Evolutionary conservation across 73 alveolate genomes (phyloP).

Genomic region (Breviolum minutum): DNA sequence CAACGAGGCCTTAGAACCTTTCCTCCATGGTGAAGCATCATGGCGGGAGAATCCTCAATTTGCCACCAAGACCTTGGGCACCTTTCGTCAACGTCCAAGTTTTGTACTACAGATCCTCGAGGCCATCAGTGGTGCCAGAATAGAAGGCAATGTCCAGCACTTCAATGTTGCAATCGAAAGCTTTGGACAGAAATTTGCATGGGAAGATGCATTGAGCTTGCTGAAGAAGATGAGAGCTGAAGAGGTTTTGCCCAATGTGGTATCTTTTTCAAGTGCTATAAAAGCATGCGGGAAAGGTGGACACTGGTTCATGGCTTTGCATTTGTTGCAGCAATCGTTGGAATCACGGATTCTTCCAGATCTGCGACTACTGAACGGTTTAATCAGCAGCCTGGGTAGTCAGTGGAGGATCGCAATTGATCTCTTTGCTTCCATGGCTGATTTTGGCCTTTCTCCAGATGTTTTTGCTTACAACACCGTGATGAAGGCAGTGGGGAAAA

Average conservation of each 20-base stretch:
- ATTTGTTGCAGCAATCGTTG: not conserved
- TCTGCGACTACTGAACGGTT: not conserved
- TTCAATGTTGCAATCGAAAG: constrained; percentile 60
- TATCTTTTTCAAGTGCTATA: not conserved
- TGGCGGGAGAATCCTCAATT: constrained; percentile 20
- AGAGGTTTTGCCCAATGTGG: constrained; percentile 33
- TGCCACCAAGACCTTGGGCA: constrained; percentile 25
- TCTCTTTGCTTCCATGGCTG: not conserved
- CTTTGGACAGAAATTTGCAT: not conserved
- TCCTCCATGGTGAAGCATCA: not conserved
- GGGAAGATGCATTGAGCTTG: constrained; percentile 18
- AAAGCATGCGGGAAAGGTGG: constrained; percentile 36
- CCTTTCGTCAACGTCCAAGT: not conserved
- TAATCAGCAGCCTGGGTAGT: not conserved
- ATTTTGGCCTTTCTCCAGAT: not conserved
- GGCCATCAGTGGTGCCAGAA: not conserved
- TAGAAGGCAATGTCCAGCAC: not conserved
- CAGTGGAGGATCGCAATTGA: constrained; percentile 7
- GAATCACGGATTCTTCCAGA: constrained; percentile 7
- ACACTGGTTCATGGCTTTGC: constrained; percentile 10
- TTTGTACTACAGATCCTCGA: not conserved
- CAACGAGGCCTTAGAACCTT: not conserved
- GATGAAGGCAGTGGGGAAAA: constrained; percentile 36
- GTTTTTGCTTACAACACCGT: constrained; percentile 27
- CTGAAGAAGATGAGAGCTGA: not conserved